Percentiles rank a stretch among this genome's conserved stretches.
Conservation (phyloP, 176 grass and related monocot genomes). For the Eleusine indica region DNA sequence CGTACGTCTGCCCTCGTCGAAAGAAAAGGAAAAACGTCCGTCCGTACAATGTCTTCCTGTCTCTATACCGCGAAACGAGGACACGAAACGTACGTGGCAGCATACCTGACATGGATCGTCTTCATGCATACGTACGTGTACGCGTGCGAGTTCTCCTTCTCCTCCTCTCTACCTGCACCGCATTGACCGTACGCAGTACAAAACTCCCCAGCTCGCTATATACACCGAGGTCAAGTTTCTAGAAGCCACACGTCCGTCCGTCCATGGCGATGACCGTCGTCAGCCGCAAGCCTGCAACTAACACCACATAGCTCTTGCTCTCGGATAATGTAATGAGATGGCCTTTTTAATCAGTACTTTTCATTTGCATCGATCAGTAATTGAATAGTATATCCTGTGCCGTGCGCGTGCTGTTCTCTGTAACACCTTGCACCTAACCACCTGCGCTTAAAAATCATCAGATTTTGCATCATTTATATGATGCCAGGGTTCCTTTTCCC, state of each 20-base stretch:
- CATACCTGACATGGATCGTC: neutral
- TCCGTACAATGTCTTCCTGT: neutral
- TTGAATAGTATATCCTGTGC: conserved; percentile 4
- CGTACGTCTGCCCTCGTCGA: neutral
- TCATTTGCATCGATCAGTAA: neutral
- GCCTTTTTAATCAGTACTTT: neutral
- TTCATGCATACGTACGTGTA: neutral
- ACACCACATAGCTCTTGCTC: neutral
- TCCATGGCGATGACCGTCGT: neutral
- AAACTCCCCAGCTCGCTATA: neutral
- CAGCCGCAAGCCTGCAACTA: neutral
- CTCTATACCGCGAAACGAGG: neutral
- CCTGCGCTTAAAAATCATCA: neutral
- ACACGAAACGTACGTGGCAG: neutral
- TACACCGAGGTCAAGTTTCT: conserved; percentile 27
- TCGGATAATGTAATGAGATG: conserved; percentile 3
- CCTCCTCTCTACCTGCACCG: conserved; percentile 20
- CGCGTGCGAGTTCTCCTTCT: too few species aligned
- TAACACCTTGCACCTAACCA: neutral
- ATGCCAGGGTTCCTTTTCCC: neutral
- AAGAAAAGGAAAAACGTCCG: neutral
- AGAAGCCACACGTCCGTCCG: conserved; percentile 34
- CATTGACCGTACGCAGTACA: neutral
- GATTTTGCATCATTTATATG: neutral
- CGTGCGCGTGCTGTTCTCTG: neutral